Conservation (phyloP, 2,329 filamentous ascomycete species). For the Raffaelea deltoideospora region DNA sequence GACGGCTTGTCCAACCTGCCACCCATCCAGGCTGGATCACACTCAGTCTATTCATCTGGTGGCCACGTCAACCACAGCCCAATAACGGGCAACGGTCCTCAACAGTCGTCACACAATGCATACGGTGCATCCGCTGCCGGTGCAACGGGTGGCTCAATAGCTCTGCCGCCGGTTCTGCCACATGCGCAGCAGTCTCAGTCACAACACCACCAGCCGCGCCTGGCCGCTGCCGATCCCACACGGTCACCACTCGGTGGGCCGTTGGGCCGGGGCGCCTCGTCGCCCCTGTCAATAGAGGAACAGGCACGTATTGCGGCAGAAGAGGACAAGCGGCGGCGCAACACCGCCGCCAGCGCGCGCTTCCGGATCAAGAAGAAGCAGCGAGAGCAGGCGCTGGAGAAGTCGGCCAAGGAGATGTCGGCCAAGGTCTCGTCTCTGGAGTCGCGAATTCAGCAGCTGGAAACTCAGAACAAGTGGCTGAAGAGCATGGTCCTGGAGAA, state of each 20-base stretch:
- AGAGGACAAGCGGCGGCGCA: slow-evolving; percentile 79
- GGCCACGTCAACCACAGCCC: slow-evolving; percentile 18
- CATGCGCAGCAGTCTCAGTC: slow-evolving; percentile 14
- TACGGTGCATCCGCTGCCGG: neutral
- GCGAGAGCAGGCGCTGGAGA: slow-evolving; percentile 72
- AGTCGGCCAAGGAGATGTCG: slow-evolving; percentile 66
- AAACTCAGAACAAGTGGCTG: slow-evolving; percentile 71
- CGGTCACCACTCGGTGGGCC: too few species aligned
- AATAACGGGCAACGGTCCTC: too few species aligned
- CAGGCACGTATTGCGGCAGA: slow-evolving; percentile 60
- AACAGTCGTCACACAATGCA: slow-evolving; percentile 14
- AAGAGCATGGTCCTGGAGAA: slow-evolving; percentile 72
- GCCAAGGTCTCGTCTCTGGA: slow-evolving; percentile 66
- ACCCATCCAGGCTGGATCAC: slow-evolving; percentile 26
- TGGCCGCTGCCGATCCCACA: slow-evolving; percentile 18
- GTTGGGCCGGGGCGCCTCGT: too few species aligned
- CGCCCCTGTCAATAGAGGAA: slow-evolving; percentile 49
- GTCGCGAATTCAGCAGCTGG: slow-evolving; percentile 58
- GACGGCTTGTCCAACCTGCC: slow-evolving; percentile 34
- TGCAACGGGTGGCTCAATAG: neutral
- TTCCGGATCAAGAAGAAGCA: slow-evolving; percentile 96
- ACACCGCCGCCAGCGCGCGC: slow-evolving; percentile 75
- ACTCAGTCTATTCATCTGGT: slow-evolving; percentile 37
- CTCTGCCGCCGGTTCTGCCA: too few species aligned
- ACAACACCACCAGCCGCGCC: slow-evolving; percentile 9